These are phyloP conservation scores for Leishmania tropica DNA, from an alignment of 208 protist genomes.

Conservation along the genomic window DNA sequence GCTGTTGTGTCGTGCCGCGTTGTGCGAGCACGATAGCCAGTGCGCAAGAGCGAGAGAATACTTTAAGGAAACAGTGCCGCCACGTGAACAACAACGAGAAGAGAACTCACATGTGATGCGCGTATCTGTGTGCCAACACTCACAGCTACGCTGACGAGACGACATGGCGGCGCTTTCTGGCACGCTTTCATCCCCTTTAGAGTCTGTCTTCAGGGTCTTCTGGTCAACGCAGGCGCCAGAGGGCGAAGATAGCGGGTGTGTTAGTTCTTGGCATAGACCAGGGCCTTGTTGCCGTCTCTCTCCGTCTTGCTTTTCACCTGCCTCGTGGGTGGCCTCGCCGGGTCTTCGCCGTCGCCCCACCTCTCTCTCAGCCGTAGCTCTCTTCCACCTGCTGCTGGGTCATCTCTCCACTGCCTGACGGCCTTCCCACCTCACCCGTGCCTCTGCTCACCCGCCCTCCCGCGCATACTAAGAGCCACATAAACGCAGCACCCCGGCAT, in stretches of 20 bases:
- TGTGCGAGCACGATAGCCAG: too few species aligned
- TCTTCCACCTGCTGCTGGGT: neutral
- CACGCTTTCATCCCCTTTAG: neutral
- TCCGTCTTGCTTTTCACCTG: neutral
- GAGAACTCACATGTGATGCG: neutral
- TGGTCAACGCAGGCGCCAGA: neutral
- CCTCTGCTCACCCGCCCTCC: neutral
- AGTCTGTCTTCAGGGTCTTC: neutral
- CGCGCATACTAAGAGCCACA: neutral
- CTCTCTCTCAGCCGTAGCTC: neutral
- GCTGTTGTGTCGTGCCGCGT: neutral
- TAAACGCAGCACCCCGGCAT: neutral
- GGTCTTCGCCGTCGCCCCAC: neutral
- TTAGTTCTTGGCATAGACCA: neutral
- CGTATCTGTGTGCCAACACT: neutral
- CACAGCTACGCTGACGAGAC: neutral
- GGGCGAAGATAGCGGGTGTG: neutral
- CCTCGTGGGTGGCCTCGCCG: neutral
- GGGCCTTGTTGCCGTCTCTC: neutral
- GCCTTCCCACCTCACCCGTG: neutral
- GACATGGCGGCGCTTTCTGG: neutral
- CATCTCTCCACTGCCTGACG: neutral
- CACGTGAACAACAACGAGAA: neutral
- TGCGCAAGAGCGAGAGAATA: too few species aligned
- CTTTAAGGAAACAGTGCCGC: too few species aligned